A percentile compares a stretch with the other conserved stretches of the same genome.
phyloP scores from a whole-genome alignment of 1,284 basidiomycete species.

The Cutaneotrichosporon cutaneum region DNA sequence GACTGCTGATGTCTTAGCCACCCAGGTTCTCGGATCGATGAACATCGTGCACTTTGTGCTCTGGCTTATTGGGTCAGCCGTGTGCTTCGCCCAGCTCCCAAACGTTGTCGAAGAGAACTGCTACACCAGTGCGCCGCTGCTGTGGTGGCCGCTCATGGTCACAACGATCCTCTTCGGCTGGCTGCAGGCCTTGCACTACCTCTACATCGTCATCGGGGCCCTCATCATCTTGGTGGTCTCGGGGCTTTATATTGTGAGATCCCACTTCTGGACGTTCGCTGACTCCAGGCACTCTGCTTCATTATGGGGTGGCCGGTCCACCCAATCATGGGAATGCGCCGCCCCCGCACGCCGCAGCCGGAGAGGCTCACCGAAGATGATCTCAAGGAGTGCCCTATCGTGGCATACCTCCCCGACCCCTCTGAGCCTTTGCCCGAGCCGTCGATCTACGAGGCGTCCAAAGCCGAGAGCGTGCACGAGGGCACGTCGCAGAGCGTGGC shows the following conservation, averaged over 20 bases:
- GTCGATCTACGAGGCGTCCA: constrained; percentile 8
- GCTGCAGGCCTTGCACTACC: constrained; percentile 24
- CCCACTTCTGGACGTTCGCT: too few species aligned
- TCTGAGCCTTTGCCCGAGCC: constrained; percentile 16
- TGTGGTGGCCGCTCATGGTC: constrained; percentile 44
- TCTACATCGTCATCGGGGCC: constrained; percentile 30
- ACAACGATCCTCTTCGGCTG: constrained; percentile 28
- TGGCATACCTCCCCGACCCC: constrained; percentile 35
- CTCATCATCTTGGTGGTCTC: neutral
- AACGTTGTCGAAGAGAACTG: constrained; percentile 23
- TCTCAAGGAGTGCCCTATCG: constrained; percentile 25
- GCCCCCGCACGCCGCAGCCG: neutral
- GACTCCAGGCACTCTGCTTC: neutral
- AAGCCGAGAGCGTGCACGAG: constrained; percentile 6
- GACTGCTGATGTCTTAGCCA: neutral
- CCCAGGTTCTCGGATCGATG: neutral
- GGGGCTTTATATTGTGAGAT: constrained; percentile 2
- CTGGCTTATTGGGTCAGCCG: constrained; percentile 31
- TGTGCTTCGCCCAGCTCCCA: constrained; percentile 26
- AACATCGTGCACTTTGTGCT: neutral
- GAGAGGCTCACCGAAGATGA: constrained; percentile 16
- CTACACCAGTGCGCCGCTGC: constrained; percentile 33
- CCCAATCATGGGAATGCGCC: neutral
- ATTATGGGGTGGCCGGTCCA: constrained; percentile 5
- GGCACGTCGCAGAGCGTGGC: neutral